Base-by-base conservation (phyloP, 768 basidiomycete genomes). In the Coprinopsis strossmayeri region DNA sequence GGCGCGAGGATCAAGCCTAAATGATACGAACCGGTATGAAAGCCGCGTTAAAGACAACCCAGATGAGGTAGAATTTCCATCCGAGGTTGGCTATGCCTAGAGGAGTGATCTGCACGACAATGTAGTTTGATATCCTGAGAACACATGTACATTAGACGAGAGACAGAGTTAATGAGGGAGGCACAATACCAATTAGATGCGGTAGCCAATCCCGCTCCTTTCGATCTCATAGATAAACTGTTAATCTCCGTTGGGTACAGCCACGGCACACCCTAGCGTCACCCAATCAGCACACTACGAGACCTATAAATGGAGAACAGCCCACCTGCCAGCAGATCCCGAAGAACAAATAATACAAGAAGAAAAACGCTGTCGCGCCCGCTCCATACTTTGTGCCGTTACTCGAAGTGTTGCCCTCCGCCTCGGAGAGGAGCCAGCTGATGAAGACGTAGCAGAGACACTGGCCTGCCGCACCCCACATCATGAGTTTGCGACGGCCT, bases 391-490 rank as follows among this genome's bases (percentile, higher is more conserved):
- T 61, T 3, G 51, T 48, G 1, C 70, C 71, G 28, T 60, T 53
- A 3, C 45, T 52, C 3, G 67, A 54, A 23, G 58, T 55, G 3
- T 28, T 18, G 9, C 18, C 27, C n/a, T 45, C 43, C 13, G 69
- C 54, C 17, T 65, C 67, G 0, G 73, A 65, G 23, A 77, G 66
- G 26, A 74, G 61, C 0, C 54, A 70, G 0, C 72, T 64, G 45
- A 77, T 74, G 49, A 69, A 66, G 35, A 68, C 61, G 55, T 73
- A 76, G 52, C 72, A 77, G 38, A 73, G 53, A 49, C 68, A 70
- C 58, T 75, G 74, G 23, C 74, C 73, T 2, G 69, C 70, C 10
- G 76, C 76, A 30, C 74, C 75, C 68, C 70, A 76, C 66, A 77
- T 75, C 73, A 77, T 73, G 23, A 77, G 57, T 52, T 72, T 74